These are phyloP conservation scores for Umbelopsis sp. DNA, from an alignment of 192 early-diverging fungal genomes.

Conservation along the genomic window DNA sequence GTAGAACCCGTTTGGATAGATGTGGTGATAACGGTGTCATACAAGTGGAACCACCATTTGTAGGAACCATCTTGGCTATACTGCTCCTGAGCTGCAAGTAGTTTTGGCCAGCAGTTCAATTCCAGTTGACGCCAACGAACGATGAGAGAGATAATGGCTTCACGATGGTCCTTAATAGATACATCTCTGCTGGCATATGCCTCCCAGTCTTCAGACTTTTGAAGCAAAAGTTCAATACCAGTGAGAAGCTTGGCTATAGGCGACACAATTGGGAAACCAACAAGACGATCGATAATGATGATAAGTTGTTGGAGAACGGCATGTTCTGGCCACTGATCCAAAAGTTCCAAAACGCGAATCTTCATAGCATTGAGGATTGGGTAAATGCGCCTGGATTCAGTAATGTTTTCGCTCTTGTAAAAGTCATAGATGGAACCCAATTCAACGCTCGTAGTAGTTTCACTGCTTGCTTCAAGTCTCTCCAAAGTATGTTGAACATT, in stretches of 20 bases:
- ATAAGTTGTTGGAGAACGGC: conserved; percentile 80
- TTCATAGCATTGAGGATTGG: conserved; percentile 66
- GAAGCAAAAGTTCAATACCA: conserved; percentile 84
- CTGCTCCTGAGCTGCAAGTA: conserved; percentile 83
- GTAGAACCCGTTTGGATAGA: conserved; percentile 32
- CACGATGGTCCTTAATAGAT: conserved; percentile 69
- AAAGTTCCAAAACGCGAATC: conserved; percentile 57
- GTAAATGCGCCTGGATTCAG: conserved; percentile 66
- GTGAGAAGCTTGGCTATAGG: conserved; percentile 90
- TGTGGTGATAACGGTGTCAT: conserved; percentile 52
- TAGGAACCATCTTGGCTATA: conserved; percentile 63
- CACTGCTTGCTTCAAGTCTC: conserved; percentile 31
- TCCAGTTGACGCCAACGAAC: conserved; percentile 92
- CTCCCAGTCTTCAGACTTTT: conserved; percentile 95
- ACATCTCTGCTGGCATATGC: conserved; percentile 80
- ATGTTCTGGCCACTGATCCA: conserved; percentile 91
- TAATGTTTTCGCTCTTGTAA: conserved; percentile 81
- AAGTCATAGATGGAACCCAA: conserved; percentile 74
- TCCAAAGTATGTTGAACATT: conserved; percentile 21
- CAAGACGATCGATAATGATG: conserved; percentile 56
- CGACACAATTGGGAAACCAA: conserved; percentile 72
- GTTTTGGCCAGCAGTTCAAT: conserved; percentile 85
- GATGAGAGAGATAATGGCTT: conserved; percentile 72
- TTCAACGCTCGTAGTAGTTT: neutral
- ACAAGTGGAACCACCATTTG: conserved; percentile 92